Conservation (phyloP, 2,329 filamentous ascomycete species). For the Geosmithia flava region DNA sequence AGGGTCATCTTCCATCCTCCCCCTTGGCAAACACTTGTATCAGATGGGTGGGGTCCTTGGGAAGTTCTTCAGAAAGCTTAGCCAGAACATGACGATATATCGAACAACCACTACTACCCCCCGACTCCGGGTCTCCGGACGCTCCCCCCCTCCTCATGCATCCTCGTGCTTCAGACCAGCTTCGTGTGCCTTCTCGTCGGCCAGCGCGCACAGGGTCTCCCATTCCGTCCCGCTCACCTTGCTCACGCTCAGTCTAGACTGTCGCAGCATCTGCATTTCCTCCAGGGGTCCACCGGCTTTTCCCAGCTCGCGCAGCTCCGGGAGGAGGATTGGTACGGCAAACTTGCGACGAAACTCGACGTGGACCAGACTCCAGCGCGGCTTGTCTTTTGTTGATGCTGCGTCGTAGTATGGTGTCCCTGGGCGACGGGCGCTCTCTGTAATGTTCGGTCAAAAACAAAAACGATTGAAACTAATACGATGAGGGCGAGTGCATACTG, state of each 20-base stretch:
- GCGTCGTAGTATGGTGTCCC: slow-evolving; percentile 67
- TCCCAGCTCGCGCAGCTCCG: slow-evolving; percentile 56
- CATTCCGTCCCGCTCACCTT: slow-evolving; percentile 54
- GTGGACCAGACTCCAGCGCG: slow-evolving; percentile 74
- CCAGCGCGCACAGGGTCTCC: slow-evolving; percentile 45
- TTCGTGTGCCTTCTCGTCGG: slow-evolving; percentile 26
- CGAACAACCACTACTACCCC: too few relatives aligned
- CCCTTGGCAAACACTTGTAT: neutral
- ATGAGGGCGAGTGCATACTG: slow-evolving; percentile 32
- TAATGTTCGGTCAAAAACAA: neutral
- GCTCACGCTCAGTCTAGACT: slow-evolving; percentile 72
- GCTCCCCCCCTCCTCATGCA: neutral
- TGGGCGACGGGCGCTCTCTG: slow-evolving; percentile 18
- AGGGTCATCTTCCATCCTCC: neutral
- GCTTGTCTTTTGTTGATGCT: slow-evolving; percentile 45
- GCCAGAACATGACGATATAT: too few relatives aligned
- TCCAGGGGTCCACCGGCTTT: slow-evolving; percentile 45
- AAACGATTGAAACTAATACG: neutral
- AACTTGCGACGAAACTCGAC: slow-evolving; percentile 84
- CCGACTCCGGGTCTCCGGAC: too few relatives aligned
- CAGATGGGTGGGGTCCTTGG: too few relatives aligned
- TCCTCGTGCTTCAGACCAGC: slow-evolving; percentile 23
- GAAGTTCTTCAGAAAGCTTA: too few relatives aligned
- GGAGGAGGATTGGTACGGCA: slow-evolving; percentile 53
- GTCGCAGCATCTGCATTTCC: slow-evolving; percentile 73